Evolutionary conservation across 2,329 filamentous ascomycete species (phyloP).

Genomic region (Hypoxylon sp.): DNA sequence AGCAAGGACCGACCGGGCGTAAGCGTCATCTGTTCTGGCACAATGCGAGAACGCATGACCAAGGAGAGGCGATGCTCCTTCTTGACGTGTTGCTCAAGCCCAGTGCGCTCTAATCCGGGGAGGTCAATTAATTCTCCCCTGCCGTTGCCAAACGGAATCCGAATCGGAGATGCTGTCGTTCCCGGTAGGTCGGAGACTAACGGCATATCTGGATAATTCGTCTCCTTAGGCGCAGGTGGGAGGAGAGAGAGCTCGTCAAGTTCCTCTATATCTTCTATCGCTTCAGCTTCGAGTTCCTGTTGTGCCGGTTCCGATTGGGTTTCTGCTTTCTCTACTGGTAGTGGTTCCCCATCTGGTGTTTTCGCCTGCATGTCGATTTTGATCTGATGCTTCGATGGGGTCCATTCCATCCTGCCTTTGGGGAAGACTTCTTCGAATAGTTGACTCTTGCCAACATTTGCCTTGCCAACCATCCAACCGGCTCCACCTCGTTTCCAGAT

Average conservation of each 20-base stretch:
- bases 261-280: constrained; percentile 49
- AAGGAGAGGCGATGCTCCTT: constrained; percentile 76
- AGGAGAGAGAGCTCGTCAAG: constrained; percentile 72
- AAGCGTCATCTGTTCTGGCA: constrained; percentile 79
- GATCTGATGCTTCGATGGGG: constrained; percentile 57
- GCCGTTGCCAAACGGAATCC: constrained; percentile 88
- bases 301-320: constrained; percentile 7
- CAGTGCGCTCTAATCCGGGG: constrained; percentile 83
- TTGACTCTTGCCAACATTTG: constrained; percentile 96
- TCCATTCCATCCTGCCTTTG: constrained; percentile 71
- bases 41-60: constrained; percentile 83
- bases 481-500: constrained; percentile 88
- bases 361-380: constrained; percentile 53
- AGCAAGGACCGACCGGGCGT: constrained; percentile 85
- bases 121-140: constrained; percentile 94
- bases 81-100: constrained; percentile 78
- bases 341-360: constrained; percentile 7
- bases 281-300: constrained; percentile 44
- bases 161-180: constrained; percentile 94
- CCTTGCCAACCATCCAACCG: constrained; percentile 97
- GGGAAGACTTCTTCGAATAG: constrained; percentile 91
- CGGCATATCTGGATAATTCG: constrained; percentile 85
- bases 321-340: constrained; percentile 21
- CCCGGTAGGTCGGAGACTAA: constrained; percentile 89
- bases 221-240: constrained; percentile 81